Conservation (phyloP, 78 protist species). For the Tieghemostelium lacteum region DNA sequence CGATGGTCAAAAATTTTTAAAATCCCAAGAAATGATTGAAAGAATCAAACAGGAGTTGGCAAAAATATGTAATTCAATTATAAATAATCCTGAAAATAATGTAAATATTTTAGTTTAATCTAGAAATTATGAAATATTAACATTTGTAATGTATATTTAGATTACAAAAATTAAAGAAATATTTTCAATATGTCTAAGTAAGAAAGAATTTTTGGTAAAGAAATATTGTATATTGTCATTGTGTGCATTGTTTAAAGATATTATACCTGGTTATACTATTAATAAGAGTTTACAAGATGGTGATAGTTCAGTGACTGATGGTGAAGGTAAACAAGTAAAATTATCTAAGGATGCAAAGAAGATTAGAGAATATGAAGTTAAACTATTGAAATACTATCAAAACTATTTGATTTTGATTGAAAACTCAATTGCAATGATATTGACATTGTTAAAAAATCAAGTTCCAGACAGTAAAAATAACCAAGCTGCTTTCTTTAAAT, state of each 20-base stretch:
- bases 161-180: slow-evolving; percentile 33
- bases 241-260: slow-evolving; percentile 66
- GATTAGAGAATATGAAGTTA: slow-evolving; percentile 45
- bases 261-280: slow-evolving; percentile 67
- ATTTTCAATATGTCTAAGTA: slow-evolving; percentile 53
- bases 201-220: slow-evolving; percentile 17
- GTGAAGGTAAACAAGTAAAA: not conserved
- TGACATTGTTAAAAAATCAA: not conserved
- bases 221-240: slow-evolving; percentile 37
- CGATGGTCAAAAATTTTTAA: slow-evolving; percentile 44
- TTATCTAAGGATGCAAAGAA: slow-evolving; percentile 28
- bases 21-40: slow-evolving; percentile 31
- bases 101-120: not conserved
- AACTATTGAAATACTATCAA: slow-evolving; percentile 65
- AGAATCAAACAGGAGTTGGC: slow-evolving; percentile 6
- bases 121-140: not conserved
- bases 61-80: slow-evolving; percentile 1
- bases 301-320: not conserved
- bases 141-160: not conserved
- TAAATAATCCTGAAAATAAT: slow-evolving; percentile 54
- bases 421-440: slow-evolving; percentile 24
- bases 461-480: not conserved
- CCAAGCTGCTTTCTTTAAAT: slow-evolving; percentile 15
- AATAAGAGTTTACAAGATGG: slow-evolving; percentile 12
- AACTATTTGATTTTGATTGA: slow-evolving; percentile 69